Conservation (phyloP, 352 stramenopile species). For the Paralagenidium karlingii region DNA sequence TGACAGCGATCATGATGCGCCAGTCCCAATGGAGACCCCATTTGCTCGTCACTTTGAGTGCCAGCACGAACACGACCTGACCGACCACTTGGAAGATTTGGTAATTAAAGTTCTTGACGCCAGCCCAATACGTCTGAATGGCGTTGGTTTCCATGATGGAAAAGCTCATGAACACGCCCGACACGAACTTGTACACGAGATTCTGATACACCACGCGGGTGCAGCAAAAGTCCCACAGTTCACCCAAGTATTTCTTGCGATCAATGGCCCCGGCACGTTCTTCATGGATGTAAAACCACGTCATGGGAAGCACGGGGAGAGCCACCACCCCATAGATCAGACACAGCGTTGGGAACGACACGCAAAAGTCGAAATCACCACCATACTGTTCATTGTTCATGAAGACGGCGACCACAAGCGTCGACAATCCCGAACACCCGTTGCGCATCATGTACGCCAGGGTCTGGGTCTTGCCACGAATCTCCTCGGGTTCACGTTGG, state of each 20-base stretch:
- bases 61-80: conserved; percentile 17
- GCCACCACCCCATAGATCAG: conserved; percentile 17
- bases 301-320: conserved; percentile 17
- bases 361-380: conserved; percentile 27
- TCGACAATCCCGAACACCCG: conserved; percentile 17
- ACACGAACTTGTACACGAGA: conserved; percentile 23
- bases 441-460: conserved; percentile 34
- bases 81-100: conserved; percentile 18
- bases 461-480: conserved; percentile 31
- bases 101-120: conserved; percentile 24
- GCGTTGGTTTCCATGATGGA: conserved; percentile 18
- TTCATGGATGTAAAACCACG: conserved; percentile 29
- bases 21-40: conserved; percentile 49
- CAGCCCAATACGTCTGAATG: conserved; percentile 27
- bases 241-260: conserved; percentile 27
- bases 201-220: conserved; percentile 37
- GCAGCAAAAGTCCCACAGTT: conserved; percentile 32
- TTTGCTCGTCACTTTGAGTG: conserved; percentile 33
- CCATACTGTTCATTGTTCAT: conserved; percentile 37
- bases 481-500: conserved; percentile 23
- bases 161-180: conserved; percentile 24
- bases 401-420: conserved; percentile 24
- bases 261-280: conserved; percentile 10
- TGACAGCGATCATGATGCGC: conserved; percentile 18
- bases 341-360: conserved; percentile 28